Evolutionary conservation across 495 filamentous ascomycete species (phyloP), one percentile per base, ranked within the genome.

Genomic region (Terfezia boudieri): DNA sequence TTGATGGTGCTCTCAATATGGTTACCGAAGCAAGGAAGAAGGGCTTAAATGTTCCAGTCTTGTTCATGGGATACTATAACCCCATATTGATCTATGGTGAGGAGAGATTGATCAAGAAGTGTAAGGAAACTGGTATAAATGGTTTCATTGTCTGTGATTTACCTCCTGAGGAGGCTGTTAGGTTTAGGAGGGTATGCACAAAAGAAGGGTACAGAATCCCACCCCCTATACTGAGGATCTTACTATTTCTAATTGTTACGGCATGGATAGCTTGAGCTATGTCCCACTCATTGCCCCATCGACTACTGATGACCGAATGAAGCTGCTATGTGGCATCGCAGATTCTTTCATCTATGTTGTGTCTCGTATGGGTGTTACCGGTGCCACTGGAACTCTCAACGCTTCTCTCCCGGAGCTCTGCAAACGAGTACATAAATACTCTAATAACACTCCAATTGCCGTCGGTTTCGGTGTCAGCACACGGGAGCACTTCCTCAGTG

Each of bases 261-360:
- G 26, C 1, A 32, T 32, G 26, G 26, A 26, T 60, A 83, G 85
- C 9, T 74, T 98, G 35, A 94, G 87, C 2, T 99, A 95, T 67
- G 80, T 99, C 11, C 90, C 90, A 3, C 74, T 99, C 9, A 93
- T 99, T 63, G 89, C 90, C 12, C 90, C 90, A 20, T 79, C 89
- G 2, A 95, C 90, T 1, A 89, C 86, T n/a, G 83, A 90, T 55
- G 67, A 76, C 49, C 84, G 90, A 55, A 89, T 96, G 86, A 87
- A 87, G 69, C 71, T 94, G 4, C 78, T 99, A 22, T 99, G 90
- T 76, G 80, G 84, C 68, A 92, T 99, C 51, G 90, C 92, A 60
- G 89, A 96, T 69, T 94, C 87, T 9, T 99, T 99, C 72, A 92
- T 99, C 69, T 99, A 99, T 67, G 90, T 99, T 55, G 92, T 96